phyloP scores from a whole-genome alignment of 306 rosid species.

The Sicyos baderoa region DNA sequence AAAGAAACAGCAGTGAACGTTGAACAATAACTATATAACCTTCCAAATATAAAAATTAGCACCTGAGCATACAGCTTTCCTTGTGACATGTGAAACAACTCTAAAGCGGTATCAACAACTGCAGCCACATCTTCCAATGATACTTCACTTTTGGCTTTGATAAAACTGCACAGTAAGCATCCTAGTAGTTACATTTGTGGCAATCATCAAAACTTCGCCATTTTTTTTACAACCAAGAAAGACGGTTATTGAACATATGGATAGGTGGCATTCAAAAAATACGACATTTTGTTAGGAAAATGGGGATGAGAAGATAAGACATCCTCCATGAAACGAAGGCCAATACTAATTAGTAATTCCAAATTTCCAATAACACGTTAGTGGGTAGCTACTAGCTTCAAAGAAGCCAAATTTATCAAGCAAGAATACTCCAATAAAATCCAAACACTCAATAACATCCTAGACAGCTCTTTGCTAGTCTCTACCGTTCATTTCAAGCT shows the following conservation, averaged over 20 bases:
- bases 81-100: slow-evolving; percentile 56
- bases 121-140: slow-evolving; percentile 64
- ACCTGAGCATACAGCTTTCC: slow-evolving; percentile 94
- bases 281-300: slow-evolving; percentile 1
- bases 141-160: slow-evolving; percentile 89
- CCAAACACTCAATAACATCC: not conserved
- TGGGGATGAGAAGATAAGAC: slow-evolving; percentile 1
- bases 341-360: not conserved
- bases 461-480: not conserved
- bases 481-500: not conserved
- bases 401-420: not conserved
- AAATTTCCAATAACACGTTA: not conserved
- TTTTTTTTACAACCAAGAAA: not conserved
- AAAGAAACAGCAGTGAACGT: not conserved
- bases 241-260: not conserved
- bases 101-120: slow-evolving; percentile 59
- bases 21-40: slow-evolving; percentile 21
- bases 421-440: not conserved
- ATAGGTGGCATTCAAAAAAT: not conserved
- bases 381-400: not conserved
- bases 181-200: not conserved
- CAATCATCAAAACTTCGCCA: slow-evolving; percentile 16
- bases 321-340: not conserved
- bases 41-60: slow-evolving; percentile 25
- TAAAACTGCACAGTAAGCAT: slow-evolving; percentile 48